A percentile compares a stretch with the other conserved stretches of the same genome.
phyloP scores from a whole-genome alignment of 768 basidiomycete species.

The Suillus paluster region DNA sequence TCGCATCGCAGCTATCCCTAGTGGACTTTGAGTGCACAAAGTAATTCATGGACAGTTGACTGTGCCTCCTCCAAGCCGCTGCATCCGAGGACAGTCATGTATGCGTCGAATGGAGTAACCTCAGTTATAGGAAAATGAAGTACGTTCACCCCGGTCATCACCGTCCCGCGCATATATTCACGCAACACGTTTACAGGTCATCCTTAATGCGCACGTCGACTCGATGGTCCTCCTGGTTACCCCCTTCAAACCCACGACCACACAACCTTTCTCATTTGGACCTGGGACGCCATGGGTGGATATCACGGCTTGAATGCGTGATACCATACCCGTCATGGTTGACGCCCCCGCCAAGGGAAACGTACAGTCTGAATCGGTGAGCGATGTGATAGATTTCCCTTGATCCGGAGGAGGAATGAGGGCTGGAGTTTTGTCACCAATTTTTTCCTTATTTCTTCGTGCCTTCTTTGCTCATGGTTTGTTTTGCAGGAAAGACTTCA shows the following conservation, averaged over 20 bases:
- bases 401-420: too few species aligned
- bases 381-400: constrained; percentile 23
- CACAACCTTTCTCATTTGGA: constrained; percentile 81
- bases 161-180: not conserved
- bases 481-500: constrained; percentile 69
- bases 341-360: constrained; percentile 92
- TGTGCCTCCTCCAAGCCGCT: constrained; percentile 81
- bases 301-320: constrained; percentile 79
- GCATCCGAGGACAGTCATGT: constrained; percentile 64
- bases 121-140: constrained; percentile 90
- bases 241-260: constrained; percentile 74
- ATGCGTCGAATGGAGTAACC: constrained; percentile 75
- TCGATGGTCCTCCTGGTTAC: constrained; percentile 85
- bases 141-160: constrained; percentile 33
- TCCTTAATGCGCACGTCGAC: constrained; percentile 85
- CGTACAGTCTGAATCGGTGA: constrained; percentile 91
- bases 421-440: not conserved
- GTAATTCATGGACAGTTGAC: constrained; percentile 89
- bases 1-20: constrained; percentile 54
- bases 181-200: constrained; percentile 44
- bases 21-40: constrained; percentile 92
- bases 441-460: not conserved
- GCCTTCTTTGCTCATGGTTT: not conserved
- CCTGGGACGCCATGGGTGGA: constrained; percentile 63
- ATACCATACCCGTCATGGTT: constrained; percentile 89